phyloP scores from a whole-genome alignment of 73 alveolate genomes.

The Diophrys appendiculata region DNA sequence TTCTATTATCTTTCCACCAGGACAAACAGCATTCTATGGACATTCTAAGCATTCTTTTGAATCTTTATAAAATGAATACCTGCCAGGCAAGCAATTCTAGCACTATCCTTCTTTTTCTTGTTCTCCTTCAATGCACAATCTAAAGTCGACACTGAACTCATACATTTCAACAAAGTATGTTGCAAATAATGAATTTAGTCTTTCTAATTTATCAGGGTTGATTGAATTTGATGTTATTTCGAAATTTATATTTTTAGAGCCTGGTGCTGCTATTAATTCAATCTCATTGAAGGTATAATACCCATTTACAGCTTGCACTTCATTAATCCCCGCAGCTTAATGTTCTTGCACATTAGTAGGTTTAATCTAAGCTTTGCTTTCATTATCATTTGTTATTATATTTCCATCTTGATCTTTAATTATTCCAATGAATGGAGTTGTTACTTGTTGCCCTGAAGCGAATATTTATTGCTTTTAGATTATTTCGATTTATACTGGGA shows the following conservation, averaged over 20 bases:
- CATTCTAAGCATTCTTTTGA: neutral
- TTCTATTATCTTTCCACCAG: neutral
- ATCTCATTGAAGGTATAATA: neutral
- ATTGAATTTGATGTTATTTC: neutral
- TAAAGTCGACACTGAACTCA: neutral
- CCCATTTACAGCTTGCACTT: neutral
- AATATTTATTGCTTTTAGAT: neutral
- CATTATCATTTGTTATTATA: neutral
- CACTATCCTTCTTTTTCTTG: neutral
- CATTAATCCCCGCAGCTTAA: neutral
- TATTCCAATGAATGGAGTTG: neutral
- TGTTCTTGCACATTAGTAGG: neutral
- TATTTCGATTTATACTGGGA: neutral
- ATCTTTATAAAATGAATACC: neutral
- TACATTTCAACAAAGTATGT: neutral
- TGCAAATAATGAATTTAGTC: neutral
- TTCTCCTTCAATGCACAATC: conserved; percentile 1
- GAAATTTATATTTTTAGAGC: neutral
- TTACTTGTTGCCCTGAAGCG: neutral
- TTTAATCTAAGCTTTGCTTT: neutral
- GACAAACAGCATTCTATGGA: conserved; percentile 3
- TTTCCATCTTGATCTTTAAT: neutral
- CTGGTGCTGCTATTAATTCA: neutral
- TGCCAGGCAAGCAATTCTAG: neutral
- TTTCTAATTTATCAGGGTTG: neutral